These are phyloP conservation scores for Paxillus rubicundulus DNA, from an alignment of 768 basidiomycete genomes.

Conservation along the genomic window DNA sequence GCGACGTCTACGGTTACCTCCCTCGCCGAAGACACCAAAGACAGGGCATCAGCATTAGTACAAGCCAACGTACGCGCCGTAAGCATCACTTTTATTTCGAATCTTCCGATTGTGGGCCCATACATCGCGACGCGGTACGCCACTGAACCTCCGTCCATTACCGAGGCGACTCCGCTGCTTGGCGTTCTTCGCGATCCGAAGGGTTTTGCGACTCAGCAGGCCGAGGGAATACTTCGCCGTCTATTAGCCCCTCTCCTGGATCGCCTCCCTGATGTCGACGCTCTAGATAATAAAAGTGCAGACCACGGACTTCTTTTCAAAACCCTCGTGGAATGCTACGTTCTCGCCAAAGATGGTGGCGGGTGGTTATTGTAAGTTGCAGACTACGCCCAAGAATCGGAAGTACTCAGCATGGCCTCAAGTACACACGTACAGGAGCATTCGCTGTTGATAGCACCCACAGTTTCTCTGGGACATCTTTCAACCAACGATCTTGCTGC, in stretches of 20 bases:
- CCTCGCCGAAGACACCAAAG: constrained; percentile 3
- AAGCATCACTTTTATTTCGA: constrained; percentile 13
- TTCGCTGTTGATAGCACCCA: constrained; percentile 35
- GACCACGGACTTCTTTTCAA: constrained; percentile 6
- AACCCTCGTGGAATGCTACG: constrained; percentile 16
- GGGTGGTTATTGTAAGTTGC: constrained; percentile 22
- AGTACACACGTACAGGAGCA: constrained; percentile 36
- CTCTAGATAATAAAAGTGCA: constrained; percentile 14
- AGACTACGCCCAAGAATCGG: background rate
- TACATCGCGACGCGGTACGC: constrained; percentile 10
- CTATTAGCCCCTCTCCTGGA: constrained; percentile 12
- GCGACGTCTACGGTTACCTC: background rate
- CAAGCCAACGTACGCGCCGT: constrained; percentile 5
- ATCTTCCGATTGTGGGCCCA: constrained; percentile 22
- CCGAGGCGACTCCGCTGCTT: constrained; percentile 25
- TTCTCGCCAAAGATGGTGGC: constrained; percentile 22
- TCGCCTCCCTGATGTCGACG: constrained; percentile 18
- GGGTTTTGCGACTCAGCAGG: constrained; percentile 18
- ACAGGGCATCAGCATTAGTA: constrained; percentile 1
- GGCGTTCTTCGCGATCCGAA: constrained; percentile 21
- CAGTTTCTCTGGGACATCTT: constrained; percentile 50
- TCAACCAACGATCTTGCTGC: constrained; percentile 53
- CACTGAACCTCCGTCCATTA: constrained; percentile 1
- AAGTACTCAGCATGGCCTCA: background rate
- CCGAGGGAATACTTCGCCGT: constrained; percentile 16